Percentiles rank a stretch among this genome's conserved stretches.
Conservation (phyloP, 2,329 filamentous ascomycete species). For the Calonectria pseudoreteaudii region DNA sequence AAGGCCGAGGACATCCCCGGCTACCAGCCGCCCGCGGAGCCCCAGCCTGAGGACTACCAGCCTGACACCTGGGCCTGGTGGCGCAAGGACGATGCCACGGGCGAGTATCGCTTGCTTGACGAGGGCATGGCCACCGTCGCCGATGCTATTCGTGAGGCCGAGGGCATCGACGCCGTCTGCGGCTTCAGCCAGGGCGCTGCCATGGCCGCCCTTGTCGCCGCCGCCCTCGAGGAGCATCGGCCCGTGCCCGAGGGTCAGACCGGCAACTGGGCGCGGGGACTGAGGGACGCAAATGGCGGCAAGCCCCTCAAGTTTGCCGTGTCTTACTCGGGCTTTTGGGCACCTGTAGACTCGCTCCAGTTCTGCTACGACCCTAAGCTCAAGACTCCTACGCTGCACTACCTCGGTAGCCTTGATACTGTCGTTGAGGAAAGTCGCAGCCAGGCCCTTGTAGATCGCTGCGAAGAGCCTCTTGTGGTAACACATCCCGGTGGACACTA, state of each 20-base stretch:
- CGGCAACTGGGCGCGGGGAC: conserved; percentile 55
- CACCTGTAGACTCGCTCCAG: conserved; percentile 69
- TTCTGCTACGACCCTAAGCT: conserved; percentile 80
- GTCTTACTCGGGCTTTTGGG: conserved; percentile 81
- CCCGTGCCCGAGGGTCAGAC: conserved; percentile 42
- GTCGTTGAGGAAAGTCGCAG: conserved; percentile 86
- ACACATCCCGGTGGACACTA: conserved; percentile 93
- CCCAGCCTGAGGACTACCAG: conserved; percentile 59
- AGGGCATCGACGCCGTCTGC: conserved; percentile 80
- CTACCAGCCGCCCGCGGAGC: conserved; percentile 62
- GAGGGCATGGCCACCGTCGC: conserved; percentile 75
- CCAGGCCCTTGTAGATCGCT: conserved; percentile 74
- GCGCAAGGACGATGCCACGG: conserved; percentile 74
- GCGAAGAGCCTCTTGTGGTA: conserved; percentile 64
- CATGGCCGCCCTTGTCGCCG: conserved; percentile 77
- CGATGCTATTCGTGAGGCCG: conserved; percentile 68
- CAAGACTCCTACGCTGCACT: conserved; percentile 82
- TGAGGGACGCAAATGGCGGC: conserved; percentile 63
- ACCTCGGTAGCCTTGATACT: conserved; percentile 85
- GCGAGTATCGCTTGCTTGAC: conserved; percentile 76
- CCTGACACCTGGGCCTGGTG: conserved; percentile 87
- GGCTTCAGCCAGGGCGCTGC: conserved; percentile 88
- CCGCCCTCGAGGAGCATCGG: conserved; percentile 70
- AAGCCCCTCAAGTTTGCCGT: conserved; percentile 75
- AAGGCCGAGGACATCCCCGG: conserved; percentile 76